Evolutionary conservation across 2,329 filamentous ascomycete genomes (phyloP), one percentile per base, ranked within the genome.

Genomic region (Alternaria viburni): DNA sequence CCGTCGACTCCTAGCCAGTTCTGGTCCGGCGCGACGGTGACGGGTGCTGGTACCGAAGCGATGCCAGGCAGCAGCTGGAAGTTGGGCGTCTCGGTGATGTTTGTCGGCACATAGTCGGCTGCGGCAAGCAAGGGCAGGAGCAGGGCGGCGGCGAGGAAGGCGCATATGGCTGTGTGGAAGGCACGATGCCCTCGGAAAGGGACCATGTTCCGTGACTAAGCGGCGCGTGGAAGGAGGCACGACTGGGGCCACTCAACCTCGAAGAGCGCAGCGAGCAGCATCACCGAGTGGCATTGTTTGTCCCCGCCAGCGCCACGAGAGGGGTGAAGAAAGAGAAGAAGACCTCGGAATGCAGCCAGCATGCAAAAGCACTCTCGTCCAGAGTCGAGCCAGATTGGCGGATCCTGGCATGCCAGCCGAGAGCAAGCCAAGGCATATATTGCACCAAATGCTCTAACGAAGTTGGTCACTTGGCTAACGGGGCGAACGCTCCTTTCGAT

Each of bases 1-100:
- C 78, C 74, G 59, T 80, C 75, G 60, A 80, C 79, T 19, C 79
- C 79, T 51, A 71, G 68, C 77, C 77, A 81, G 58, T 75, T 71
- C 68, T 81, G 79, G 43, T 77, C 73, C 10, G 79, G 79, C 28
- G 74, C 64, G 41, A 81, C 75, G 10, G 66, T 64, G 12, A 81
- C 62, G 13, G 79, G 78, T 6, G 67, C 65, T 1, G 77, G 76
- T 8, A 78, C 64, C 4, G 69, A 73, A 5, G 63, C 36, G 6
- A 74, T 30, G 25, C 67, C 68, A 6, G 68, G 61, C 44, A 66
- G 59, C 41, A 74, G 58, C n/a, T 56, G 54, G 61, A 64, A 69
- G 61, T 65, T 67, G 11, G 69, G 67, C 21, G 66, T 68, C 30
- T 56, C 64, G 57, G 68, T 67, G 68, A 58, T 68, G 59, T 71